Base-by-base conservation (phyloP, 1,284 basidiomycete species). In the Moniliophthora roreri region DNA sequence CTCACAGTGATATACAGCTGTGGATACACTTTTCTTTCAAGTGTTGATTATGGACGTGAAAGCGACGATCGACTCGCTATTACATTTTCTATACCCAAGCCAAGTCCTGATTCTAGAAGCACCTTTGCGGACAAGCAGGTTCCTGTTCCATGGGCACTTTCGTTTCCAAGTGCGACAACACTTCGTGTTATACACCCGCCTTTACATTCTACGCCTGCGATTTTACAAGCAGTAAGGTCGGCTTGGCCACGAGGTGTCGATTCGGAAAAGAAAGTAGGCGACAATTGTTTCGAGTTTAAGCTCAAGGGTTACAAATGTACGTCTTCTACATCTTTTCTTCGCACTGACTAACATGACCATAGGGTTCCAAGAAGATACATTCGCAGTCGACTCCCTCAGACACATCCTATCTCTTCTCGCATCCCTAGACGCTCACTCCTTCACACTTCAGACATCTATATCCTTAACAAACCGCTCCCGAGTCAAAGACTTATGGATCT, bases 361-460 rank as follows among this genome's bases (percentile, higher is more conserved):
- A 88, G 87, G 84, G 83, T 90, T 89, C 62, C 82, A 89, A 66
- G 83, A 88, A 66, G 85, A 90, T 61, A 90, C 83, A 0, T 85
- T 83, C 65, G 78, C 85, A n/a, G 78, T 80, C 0, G 89, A 91
- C 65, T 89, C 88, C 7, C 73, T 91, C n/a, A 76, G 77, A 50
- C 83, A 90, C 59, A 88, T 91, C 13, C 76, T 91, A 44, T 70
- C 80, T 13, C 73, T 91, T 21, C 74, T 91, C 26, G 72, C 77
- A 16, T 78, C 85, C 35, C 76, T 91, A 15, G 89, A 91, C 61
- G 67, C 72, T 1, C 82, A 89, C 55, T 78, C 81, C 0, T 90
- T 89, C 63, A 78, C 78, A 4, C 77, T 91, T 38, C 70, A 88
- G 4, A 76, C 87, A 0, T 90, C 88, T 8, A 65, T 91, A 41